phyloP scores from a whole-genome alignment of 78 protist species.

The Guillardia theta region DNA sequence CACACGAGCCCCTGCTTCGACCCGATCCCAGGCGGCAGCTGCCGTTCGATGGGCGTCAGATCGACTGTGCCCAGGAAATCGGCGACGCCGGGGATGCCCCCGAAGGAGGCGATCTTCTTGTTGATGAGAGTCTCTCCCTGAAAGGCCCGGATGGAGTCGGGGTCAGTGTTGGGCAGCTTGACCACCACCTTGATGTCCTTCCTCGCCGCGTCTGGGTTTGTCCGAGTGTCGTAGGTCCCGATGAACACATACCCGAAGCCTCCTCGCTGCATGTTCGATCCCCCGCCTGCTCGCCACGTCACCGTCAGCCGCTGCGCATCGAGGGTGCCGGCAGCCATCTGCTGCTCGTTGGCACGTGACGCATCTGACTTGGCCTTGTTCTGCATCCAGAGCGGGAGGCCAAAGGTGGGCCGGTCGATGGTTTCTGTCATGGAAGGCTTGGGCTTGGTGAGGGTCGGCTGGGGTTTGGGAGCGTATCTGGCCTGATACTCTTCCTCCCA shows the following conservation, averaged over 20 bases:
- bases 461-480: neutral
- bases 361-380: neutral
- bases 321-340: neutral
- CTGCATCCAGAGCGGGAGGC: neutral
- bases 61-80: slow-evolving; percentile 7
- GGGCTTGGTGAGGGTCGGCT: neutral
- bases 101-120: neutral
- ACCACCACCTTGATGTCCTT: neutral
- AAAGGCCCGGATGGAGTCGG: neutral
- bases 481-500: neutral
- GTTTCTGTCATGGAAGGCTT: neutral
- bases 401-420: neutral
- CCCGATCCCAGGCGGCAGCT: neutral
- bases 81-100: neutral
- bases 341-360: neutral
- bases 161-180: neutral
- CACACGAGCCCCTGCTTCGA: slow-evolving; percentile 12
- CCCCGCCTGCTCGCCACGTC: neutral
- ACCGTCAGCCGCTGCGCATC: neutral
- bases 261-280: neutral
- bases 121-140: neutral
- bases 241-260: neutral
- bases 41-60: neutral
- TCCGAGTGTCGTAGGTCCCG: neutral
- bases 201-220: neutral